Evolutionary conservation across 805 yeast species (phyloP).

Genomic region (Candida ipomoeae): DNA sequence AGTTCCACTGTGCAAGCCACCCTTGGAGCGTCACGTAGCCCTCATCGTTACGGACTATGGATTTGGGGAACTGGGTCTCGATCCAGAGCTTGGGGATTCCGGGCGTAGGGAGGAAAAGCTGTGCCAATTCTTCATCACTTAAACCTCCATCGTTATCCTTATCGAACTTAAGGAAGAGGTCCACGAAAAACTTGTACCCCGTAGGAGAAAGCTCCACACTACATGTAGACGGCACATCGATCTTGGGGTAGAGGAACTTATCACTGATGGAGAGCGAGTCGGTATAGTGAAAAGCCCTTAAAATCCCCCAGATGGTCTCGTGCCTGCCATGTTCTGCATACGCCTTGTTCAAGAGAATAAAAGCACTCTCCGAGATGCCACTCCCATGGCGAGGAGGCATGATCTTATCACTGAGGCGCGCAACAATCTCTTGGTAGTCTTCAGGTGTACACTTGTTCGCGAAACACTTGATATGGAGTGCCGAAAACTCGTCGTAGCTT

Average conservation of each 20-base stretch:
- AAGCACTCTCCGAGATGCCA: conserved; percentile 73
- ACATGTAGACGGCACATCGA: conserved; percentile 69
- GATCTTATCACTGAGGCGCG: conserved; percentile 21
- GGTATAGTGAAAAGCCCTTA: conserved; percentile 85
- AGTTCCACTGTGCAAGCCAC: conserved; percentile 98
- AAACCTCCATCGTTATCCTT: conserved; percentile 96
- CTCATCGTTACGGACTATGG: conserved; percentile 85
- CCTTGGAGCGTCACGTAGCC: conserved; percentile 93
- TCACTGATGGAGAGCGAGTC: conserved; percentile 85
- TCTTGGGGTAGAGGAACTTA: conserved; percentile 68
- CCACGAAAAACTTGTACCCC: conserved; percentile 90
- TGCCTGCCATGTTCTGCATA: conserved; percentile 92
- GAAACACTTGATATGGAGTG: conserved; percentile 73
- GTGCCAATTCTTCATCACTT: conserved; percentile 62
- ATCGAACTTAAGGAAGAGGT: conserved; percentile 81
- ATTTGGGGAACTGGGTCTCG: conserved; percentile 76
- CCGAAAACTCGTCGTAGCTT: conserved; percentile 64
- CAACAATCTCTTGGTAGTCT: conserved; percentile 36
- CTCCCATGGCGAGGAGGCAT: conserved; percentile 17
- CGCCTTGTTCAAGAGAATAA: conserved; percentile 68
- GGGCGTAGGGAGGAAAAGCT: conserved; percentile 83
- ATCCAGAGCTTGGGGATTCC: conserved; percentile 88
- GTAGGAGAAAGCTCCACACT: conserved; percentile 89
- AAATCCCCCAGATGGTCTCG: conserved; percentile 95
- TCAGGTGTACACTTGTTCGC: conserved; percentile 34